Evolutionary conservation across 2,329 filamentous ascomycete genomes (phyloP).

Genomic region (Triangularia setosa): DNA sequence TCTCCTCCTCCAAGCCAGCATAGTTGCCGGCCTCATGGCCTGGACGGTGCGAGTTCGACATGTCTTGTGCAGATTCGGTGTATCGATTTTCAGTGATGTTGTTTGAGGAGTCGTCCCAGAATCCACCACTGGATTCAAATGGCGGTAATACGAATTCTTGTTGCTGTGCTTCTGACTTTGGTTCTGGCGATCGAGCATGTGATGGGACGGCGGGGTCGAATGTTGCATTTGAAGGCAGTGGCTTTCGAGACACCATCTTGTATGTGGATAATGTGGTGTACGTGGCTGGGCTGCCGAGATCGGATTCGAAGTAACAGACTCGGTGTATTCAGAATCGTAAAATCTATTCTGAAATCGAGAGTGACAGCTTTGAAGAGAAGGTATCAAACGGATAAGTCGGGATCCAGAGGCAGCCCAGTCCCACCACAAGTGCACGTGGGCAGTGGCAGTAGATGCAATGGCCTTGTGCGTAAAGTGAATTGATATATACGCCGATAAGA

Average conservation of each 20-base stretch:
- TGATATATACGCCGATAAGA: background rate
- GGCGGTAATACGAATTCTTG: background rate
- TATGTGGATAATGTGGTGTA: background rate
- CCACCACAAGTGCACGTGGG: background rate
- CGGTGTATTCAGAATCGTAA: background rate
- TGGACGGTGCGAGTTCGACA: constrained; percentile 34
- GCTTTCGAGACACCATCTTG: constrained; percentile 41
- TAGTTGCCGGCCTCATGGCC: constrained; percentile 26
- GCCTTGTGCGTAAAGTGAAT: background rate
- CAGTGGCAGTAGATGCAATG: background rate
- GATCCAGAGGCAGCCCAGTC: background rate
- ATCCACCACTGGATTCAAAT: constrained; percentile 19
- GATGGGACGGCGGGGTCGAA: constrained; percentile 26
- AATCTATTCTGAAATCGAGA: background rate
- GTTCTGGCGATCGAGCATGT: constrained; percentile 16
- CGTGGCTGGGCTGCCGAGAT: background rate
- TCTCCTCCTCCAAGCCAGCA: constrained; percentile 32
- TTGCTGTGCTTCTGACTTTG: background rate
- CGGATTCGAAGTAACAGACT: background rate
- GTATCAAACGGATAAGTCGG: background rate
- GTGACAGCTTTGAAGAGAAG: background rate
- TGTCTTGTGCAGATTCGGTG: constrained; percentile 13
- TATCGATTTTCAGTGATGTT: constrained; percentile 7
- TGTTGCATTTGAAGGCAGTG: constrained; percentile 30
- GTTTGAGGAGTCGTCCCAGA: constrained; percentile 9